Evolutionary conservation across 371 early-diverging fungal species (phyloP).

Genomic region (Funneliformis caledonium): DNA sequence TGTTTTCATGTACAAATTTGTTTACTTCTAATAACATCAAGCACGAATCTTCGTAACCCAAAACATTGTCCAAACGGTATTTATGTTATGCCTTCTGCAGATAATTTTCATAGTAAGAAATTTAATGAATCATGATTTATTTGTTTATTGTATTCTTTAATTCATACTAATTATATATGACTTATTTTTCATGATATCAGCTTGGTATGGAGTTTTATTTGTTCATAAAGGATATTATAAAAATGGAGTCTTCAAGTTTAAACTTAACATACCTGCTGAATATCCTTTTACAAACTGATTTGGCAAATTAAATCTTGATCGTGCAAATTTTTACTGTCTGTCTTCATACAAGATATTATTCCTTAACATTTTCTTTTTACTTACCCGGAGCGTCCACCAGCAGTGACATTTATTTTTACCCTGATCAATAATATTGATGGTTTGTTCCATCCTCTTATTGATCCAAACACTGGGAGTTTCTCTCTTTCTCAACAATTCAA

Average conservation of each 20-base stretch:
- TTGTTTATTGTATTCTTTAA: not conserved
- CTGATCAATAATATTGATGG: slow-evolving; percentile 46
- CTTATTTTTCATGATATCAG: slow-evolving; percentile 48
- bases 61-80: slow-evolving; percentile 84
- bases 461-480: slow-evolving; percentile 64
- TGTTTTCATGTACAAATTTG: not conserved
- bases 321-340: not conserved
- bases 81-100: slow-evolving; percentile 84
- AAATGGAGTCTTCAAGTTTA: slow-evolving; percentile 93
- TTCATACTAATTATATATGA: not conserved
- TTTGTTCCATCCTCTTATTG: slow-evolving; percentile 96
- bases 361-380: not conserved
- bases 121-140: not conserved
- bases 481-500: slow-evolving; percentile 78
- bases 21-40: slow-evolving; percentile 41
- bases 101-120: slow-evolving; percentile 70
- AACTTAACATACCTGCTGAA: slow-evolving; percentile 82
- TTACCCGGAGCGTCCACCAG: slow-evolving; percentile 86
- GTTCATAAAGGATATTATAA: slow-evolving; percentile 90
- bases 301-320: not conserved
- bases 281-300: slow-evolving; percentile 47
- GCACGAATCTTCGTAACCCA: slow-evolving; percentile 76
- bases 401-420: slow-evolving; percentile 80
- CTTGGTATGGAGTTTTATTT: slow-evolving; percentile 86
- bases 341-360: not conserved